Evolutionary conservation across 148 eudicot genomes (phyloP), one percentile per base, ranked within the genome.

Genomic region (Camellia lanceoleosa): DNA sequence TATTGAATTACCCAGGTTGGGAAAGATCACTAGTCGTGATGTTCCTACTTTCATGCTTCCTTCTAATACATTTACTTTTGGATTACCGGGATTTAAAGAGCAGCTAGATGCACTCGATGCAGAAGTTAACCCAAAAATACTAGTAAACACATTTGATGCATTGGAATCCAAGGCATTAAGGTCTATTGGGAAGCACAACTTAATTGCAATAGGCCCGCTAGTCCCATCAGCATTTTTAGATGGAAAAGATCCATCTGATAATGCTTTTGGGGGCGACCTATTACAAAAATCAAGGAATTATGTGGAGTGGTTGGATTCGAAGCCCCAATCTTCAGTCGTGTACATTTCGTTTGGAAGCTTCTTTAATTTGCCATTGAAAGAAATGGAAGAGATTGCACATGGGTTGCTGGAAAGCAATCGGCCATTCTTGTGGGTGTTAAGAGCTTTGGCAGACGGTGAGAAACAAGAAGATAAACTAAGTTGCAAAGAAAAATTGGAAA

Each of bases 261-360:
- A n/a, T 0, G 75, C 76, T 8, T 75, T 75, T 16, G 83, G 73
- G 2, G 71, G 62, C 2, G 83, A 76, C 42, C 78, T 80, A 5
- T 81, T 75, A 54, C 72, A 67, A 20, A 9, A 62, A 46, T 75
- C 85, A 10, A 80, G 20, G 44, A 77, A 84, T 19, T 84, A 87
- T 38, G 61, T 86, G 49, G n/a, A 15, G 1, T 88, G 91, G 91
- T 80, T 88, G 1, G 60, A 84, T 68, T 80, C 83, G 0, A 83
- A 84, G n/a, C 80, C 82, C 16, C 43, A 78, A 51, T 80, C 87
- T 0, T 82, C 87, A 0, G 89, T 88, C 0, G 83, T 84, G 0
- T 88, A 88, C 30, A 78, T 88, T 52, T 86, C 91, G 0, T 88
- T 88, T 66, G 91, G 91, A 46, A 86, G 89, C 75, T 51, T 88